These are phyloP conservation scores for Tricholoma sp. DNA, from an alignment of 768 basidiomycete species.

Conservation along the genomic window DNA sequence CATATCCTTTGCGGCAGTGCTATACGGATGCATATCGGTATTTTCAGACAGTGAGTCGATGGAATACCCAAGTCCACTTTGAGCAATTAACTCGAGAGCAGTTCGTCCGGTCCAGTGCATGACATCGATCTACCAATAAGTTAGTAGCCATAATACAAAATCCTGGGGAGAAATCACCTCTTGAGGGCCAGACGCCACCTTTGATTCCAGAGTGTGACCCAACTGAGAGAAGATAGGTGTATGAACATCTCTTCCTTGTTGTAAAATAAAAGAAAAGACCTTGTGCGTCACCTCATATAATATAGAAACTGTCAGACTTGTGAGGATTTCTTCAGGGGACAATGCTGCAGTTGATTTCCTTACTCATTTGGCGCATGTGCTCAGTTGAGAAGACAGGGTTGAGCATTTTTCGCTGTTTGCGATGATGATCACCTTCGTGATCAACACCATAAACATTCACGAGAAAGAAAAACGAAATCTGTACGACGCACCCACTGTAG, in stretches of 20 bases:
- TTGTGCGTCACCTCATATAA: slow-evolving; percentile 14
- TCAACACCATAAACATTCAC: too few species aligned
- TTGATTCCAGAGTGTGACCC: slow-evolving; percentile 1
- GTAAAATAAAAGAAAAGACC: slow-evolving; percentile 1
- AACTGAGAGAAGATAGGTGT: background rate
- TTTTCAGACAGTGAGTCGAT: too few species aligned
- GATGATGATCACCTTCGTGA: too few species aligned
- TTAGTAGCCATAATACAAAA: background rate
- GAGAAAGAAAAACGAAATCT: too few species aligned
- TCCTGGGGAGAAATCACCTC: slow-evolving; percentile 2
- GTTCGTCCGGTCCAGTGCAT: slow-evolving; percentile 16
- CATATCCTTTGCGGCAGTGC: too few species aligned
- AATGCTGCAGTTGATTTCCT: background rate
- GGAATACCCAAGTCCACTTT: too few species aligned
- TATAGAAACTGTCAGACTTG: slow-evolving; percentile 8
- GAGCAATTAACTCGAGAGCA: background rate
- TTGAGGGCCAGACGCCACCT: slow-evolving; percentile 7
- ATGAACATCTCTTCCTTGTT: background rate
- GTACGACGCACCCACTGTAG: too few species aligned
- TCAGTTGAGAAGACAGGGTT: too few species aligned
- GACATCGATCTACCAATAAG: slow-evolving; percentile 11
- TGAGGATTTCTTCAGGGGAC: background rate
- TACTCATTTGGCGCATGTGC: slow-evolving; percentile 6
- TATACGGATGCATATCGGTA: too few species aligned
- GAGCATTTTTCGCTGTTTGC: too few species aligned